Percentiles rank a stretch among this genome's conserved stretches.
phyloP scores from a whole-genome alignment of 148 eudicot species.

The Fagopyrum esculentum region DNA sequence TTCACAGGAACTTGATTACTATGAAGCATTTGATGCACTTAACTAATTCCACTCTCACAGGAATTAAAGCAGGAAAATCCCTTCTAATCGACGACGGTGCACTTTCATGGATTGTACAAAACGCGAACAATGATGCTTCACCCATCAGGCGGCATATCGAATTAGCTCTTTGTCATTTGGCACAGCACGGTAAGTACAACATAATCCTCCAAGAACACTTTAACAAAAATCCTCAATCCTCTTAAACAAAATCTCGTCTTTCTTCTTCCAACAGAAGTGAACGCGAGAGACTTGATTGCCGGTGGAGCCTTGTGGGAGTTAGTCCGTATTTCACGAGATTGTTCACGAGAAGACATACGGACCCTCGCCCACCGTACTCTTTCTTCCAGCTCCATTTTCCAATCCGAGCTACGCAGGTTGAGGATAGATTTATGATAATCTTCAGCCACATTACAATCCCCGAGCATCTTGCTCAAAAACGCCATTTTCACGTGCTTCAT shows the following conservation, averaged over 20 bases:
- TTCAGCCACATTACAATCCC: not conserved
- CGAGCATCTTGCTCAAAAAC: not conserved
- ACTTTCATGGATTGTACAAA: conserved; percentile 92
- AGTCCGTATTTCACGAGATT: conserved; percentile 90
- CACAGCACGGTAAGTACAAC: conserved; percentile 72
- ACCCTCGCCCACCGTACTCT: conserved; percentile 81
- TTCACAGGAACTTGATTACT: not conserved
- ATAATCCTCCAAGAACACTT: not conserved
- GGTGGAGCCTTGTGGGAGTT: conserved; percentile 99
- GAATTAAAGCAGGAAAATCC: conserved; percentile 61
- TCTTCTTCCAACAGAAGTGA: conserved; percentile 49
- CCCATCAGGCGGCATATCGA: conserved; percentile 93
- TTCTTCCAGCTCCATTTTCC: conserved; percentile 67
- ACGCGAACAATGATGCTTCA: conserved; percentile 93
- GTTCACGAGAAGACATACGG: conserved; percentile 89
- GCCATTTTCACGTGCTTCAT: not conserved
- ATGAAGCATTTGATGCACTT: not conserved
- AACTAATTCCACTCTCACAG: conserved; percentile 21
- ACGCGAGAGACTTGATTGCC: conserved; percentile 82
- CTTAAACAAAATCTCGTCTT: not conserved
- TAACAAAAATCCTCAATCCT: not conserved
- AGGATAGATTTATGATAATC: conserved; percentile 51
- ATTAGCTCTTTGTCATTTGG: conserved; percentile 97
- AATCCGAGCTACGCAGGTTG: conserved; percentile 66
- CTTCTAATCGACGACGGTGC: conserved; percentile 86